These are phyloP conservation scores for Nigrograna mackinnonii DNA, from an alignment of 2,329 filamentous ascomycete genomes.

Conservation along the genomic window DNA sequence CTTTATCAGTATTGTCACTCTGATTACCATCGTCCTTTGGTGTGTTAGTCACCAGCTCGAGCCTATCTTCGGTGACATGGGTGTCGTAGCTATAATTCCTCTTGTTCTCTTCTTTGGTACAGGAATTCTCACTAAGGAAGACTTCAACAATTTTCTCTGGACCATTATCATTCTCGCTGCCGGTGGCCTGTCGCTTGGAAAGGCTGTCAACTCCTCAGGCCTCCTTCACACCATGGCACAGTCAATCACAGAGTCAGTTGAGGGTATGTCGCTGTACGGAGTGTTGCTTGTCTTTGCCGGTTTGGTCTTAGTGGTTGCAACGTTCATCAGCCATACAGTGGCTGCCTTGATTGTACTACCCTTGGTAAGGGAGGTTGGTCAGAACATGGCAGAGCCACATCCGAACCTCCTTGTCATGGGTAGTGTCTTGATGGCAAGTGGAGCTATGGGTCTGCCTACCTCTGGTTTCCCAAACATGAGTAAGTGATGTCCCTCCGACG, in stretches of 20 bases:
- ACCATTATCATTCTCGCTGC: constrained; percentile 98
- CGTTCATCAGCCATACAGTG: constrained; percentile 97
- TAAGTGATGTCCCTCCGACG: constrained; percentile 57
- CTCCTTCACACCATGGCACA: constrained; percentile 85
- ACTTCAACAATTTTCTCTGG: constrained; percentile 99
- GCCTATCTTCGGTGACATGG: constrained; percentile 92
- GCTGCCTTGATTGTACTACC: constrained; percentile 94
- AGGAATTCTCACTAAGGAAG: constrained; percentile 94
- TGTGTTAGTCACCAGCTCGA: constrained; percentile 91
- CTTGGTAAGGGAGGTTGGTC: constrained; percentile 83
- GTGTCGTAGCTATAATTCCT: constrained; percentile 94
- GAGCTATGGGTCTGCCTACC: constrained; percentile 96
- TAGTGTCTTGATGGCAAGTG: constrained; percentile 92
- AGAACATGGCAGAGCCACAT: constrained; percentile 81
- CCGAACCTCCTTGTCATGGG: constrained; percentile 96
- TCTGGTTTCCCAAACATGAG: constrained; percentile 99
- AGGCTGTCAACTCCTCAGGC: constrained; percentile 91
- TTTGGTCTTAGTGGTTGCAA: constrained; percentile 89
- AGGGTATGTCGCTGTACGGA: constrained; percentile 80
- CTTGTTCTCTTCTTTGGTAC: constrained; percentile 96
- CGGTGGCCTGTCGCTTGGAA: constrained; percentile 88
- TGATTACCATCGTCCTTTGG: constrained; percentile 88
- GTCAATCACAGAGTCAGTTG: constrained; percentile 72
- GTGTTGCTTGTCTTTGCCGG: constrained; percentile 83
- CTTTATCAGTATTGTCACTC: constrained; percentile 84